Evolutionary conservation across 2,329 filamentous ascomycete genomes (phyloP).

Genomic region (Xylariaceae sp.): DNA sequence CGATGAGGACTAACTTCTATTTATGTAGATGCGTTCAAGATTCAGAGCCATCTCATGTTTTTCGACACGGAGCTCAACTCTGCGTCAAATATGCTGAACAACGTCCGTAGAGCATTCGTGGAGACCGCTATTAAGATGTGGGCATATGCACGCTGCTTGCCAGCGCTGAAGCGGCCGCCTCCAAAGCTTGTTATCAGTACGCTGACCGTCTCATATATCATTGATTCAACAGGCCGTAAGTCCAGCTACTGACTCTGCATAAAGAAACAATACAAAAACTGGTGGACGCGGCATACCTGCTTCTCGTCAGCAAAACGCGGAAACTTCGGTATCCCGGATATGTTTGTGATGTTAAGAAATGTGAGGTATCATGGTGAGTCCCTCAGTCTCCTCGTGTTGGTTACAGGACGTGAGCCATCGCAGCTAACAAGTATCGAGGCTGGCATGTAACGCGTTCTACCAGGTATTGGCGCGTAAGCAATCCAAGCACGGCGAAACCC

Average conservation of each 20-base stretch:
- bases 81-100: constrained; percentile 62
- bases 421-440: constrained; percentile 40
- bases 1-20: constrained; percentile 5
- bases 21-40: constrained; percentile 62
- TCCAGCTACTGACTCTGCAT: too few relatives aligned
- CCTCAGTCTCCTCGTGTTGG: neutral
- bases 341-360: constrained; percentile 55
- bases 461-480: constrained; percentile 67
- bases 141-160: constrained; percentile 58
- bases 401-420: neutral
- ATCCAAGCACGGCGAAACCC: constrained; percentile 58
- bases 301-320: constrained; percentile 56
- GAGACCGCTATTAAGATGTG: constrained; percentile 76
- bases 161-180: constrained; percentile 51
- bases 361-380: constrained; percentile 59
- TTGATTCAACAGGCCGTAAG: too few relatives aligned
- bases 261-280: constrained; percentile 62
- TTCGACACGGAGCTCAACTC: constrained; percentile 78
- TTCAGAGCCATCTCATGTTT: constrained; percentile 80
- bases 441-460: constrained; percentile 67
- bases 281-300: constrained; percentile 57
- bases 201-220: constrained; percentile 26
- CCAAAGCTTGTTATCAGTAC: constrained; percentile 59
- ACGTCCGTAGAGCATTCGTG: constrained; percentile 68
- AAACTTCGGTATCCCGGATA: constrained; percentile 47